phyloP scores from a whole-genome alignment of 2,329 filamentous ascomycete species.

The Claviceps humidiphila region DNA sequence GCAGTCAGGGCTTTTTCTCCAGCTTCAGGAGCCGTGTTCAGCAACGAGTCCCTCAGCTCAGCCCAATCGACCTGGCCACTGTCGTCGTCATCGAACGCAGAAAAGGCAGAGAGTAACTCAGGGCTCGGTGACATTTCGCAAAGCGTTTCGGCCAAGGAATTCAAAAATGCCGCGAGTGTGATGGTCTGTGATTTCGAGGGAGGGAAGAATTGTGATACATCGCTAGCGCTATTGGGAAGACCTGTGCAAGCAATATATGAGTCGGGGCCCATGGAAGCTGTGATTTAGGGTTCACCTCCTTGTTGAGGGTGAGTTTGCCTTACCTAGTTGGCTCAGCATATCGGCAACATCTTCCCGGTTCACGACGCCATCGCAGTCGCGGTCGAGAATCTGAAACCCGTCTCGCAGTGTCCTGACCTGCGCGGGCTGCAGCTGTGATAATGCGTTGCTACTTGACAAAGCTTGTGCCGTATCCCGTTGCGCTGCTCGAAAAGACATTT shows the following conservation, averaged over 20 bases:
- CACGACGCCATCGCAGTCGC: slow-evolving; percentile 73
- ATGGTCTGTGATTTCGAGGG: slow-evolving; percentile 58
- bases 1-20: slow-evolving; percentile 53
- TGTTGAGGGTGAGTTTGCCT: slow-evolving; percentile 4
- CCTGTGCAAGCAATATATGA: slow-evolving; percentile 30
- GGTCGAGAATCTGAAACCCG: slow-evolving; percentile 84
- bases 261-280: not conserved
- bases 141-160: slow-evolving; percentile 62
- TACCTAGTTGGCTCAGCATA: slow-evolving; percentile 76
- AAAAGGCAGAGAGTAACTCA: slow-evolving; percentile 80
- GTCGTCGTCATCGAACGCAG: slow-evolving; percentile 91
- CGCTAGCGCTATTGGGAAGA: slow-evolving; percentile 55
- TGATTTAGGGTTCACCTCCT: not conserved
- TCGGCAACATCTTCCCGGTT: slow-evolving; percentile 73
- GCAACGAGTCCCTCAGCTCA: slow-evolving; percentile 69
- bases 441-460: slow-evolving; percentile 35
- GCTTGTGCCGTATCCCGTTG: slow-evolving; percentile 21
- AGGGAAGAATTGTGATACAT: slow-evolving; percentile 74
- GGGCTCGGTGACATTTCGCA: slow-evolving; percentile 60
- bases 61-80: slow-evolving; percentile 79
- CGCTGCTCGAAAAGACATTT: slow-evolving; percentile 16
- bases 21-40: slow-evolving; percentile 68
- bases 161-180: slow-evolving; percentile 75
- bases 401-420: slow-evolving; percentile 83
- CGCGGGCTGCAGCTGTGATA: slow-evolving; percentile 63